A percentile compares a stretch with the other conserved stretches of the same genome.
Evolutionary conservation across 2,329 filamentous ascomycete species (phyloP).

Genomic region (Microdochium paspali): DNA sequence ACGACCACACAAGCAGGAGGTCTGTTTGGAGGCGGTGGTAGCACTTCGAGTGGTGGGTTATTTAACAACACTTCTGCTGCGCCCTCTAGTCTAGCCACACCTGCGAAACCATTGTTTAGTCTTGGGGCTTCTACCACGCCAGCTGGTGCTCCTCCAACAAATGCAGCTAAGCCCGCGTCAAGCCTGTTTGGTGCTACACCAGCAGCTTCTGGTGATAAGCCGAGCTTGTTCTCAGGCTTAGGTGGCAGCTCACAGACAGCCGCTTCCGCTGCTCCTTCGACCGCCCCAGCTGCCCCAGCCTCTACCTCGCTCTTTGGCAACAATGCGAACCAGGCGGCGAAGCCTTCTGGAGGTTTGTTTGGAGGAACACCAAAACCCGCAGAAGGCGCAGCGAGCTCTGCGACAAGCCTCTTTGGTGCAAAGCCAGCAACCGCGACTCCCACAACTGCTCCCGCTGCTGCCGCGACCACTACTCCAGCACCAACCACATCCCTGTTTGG

Average conservation of each 20-base stretch:
- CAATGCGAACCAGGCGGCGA: conserved; percentile 8
- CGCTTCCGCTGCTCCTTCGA: conserved; percentile 7
- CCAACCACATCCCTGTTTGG: conserved; percentile 8
- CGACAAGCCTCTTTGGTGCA: conserved; percentile 9
- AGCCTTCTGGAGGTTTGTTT: conserved; percentile 10
- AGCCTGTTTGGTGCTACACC: conserved; percentile 9
- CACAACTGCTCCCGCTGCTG: conserved; percentile 5
- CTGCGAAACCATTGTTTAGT: conserved; percentile 37
- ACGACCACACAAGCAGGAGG: not conserved
- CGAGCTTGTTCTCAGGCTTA: conserved; percentile 14
- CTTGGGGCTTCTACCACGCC: conserved; percentile 41
- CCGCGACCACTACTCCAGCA: conserved; percentile 5
- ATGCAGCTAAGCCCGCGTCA: conserved; percentile 17
- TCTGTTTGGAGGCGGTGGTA: not conserved
- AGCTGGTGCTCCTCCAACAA: conserved; percentile 41
- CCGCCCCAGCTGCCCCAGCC: conserved; percentile 2
- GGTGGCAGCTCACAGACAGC: conserved; percentile 21
- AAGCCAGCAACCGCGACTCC: conserved; percentile 11
- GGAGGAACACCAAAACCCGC: conserved; percentile 14
- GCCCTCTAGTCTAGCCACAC: conserved; percentile 22
- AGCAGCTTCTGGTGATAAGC: conserved; percentile 2
- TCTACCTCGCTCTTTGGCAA: conserved; percentile 10
- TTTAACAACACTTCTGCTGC: conserved; percentile 15
- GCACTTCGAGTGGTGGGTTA: conserved; percentile 5
- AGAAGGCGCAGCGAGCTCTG: conserved; percentile 9